Evolutionary conservation across 768 basidiomycete genomes (phyloP).

Genomic region (Podaxis sp.): DNA sequence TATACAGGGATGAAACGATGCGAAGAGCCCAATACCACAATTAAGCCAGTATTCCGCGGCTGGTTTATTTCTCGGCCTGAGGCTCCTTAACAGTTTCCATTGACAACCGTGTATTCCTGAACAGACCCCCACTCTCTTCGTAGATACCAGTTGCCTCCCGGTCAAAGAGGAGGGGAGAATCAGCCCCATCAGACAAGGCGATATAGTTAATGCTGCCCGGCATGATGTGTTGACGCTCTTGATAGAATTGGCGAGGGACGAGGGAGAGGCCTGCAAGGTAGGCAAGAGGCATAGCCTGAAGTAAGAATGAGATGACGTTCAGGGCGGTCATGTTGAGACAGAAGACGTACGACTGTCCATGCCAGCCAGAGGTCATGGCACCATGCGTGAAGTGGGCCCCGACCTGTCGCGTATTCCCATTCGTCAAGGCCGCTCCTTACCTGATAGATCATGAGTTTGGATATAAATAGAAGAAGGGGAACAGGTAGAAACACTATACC

Average conservation of each 20-base stretch:
- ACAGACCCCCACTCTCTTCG: conserved; percentile 3
- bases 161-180: conserved; percentile 21
- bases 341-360: conserved; percentile 44
- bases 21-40: too few species aligned
- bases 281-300: conserved; percentile 40
- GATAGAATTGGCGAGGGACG: conserved; percentile 41
- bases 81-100: background rate
- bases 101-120: conserved; percentile 1
- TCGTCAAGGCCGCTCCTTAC: conserved; percentile 45
- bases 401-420: conserved; percentile 39
- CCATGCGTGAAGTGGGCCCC: conserved; percentile 34
- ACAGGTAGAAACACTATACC: conserved; percentile 28
- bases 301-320: background rate
- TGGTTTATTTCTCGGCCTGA: conserved; percentile 7
- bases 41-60: background rate
- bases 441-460: conserved; percentile 20
- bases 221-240: conserved; percentile 30
- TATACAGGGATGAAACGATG: background rate
- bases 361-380: conserved; percentile 41
- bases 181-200: conserved; percentile 21
- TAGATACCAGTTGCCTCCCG: conserved; percentile 11
- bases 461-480: background rate
- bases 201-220: conserved; percentile 25
- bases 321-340: conserved; percentile 5
- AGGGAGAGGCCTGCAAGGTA: conserved; percentile 47